A percentile compares a stretch with the other conserved stretches of the same genome.
Conservation (phyloP, 1,139 yeast genomes). For the Yamadazyma membranifaciens region DNA sequence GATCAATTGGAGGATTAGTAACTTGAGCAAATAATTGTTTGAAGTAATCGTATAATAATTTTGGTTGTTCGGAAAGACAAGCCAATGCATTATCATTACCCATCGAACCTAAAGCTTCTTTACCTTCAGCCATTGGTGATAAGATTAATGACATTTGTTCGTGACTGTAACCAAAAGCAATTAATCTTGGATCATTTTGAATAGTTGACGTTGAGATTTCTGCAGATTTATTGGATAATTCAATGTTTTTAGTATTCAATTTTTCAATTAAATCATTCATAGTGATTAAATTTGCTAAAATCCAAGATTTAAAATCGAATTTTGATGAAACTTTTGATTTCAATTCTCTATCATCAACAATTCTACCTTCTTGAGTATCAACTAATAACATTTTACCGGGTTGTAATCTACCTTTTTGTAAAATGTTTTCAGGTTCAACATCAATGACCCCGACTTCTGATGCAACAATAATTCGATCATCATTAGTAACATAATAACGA, state of each 20-base stretch:
- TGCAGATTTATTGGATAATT: constrained; percentile 23
- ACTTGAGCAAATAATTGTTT: constrained; percentile 97
- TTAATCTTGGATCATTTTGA: constrained; percentile 78
- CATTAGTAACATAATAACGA: constrained; percentile 92
- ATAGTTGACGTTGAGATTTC: constrained; percentile 36
- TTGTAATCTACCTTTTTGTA: constrained; percentile 89
- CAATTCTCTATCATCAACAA: constrained; percentile 89
- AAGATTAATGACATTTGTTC: constrained; percentile 83
- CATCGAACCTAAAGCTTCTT: constrained; percentile 97
- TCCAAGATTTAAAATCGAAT: constrained; percentile 93
- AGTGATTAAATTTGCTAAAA: constrained; percentile 78
- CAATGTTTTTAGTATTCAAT: constrained; percentile 32
- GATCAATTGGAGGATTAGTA: constrained; percentile 98
- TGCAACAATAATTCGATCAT: constrained; percentile 95
- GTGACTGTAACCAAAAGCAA: constrained; percentile 88
- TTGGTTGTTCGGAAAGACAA: constrained; percentile 91
- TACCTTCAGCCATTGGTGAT: constrained; percentile 96
- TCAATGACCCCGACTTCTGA: constrained; percentile 97
- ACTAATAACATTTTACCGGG: constrained; percentile 97
- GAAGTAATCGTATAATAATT: constrained; percentile 87
- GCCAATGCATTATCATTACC: constrained; percentile 98
- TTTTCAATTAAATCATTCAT: constrained; percentile 71
- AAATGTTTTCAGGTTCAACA: constrained; percentile 76
- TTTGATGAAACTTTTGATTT: constrained; percentile 79
- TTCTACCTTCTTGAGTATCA: constrained; percentile 88